Percentiles rank a stretch among this genome's conserved stretches.
phyloP scores from a whole-genome alignment of 257 asterid species.

The Primulina tabacum region DNA sequence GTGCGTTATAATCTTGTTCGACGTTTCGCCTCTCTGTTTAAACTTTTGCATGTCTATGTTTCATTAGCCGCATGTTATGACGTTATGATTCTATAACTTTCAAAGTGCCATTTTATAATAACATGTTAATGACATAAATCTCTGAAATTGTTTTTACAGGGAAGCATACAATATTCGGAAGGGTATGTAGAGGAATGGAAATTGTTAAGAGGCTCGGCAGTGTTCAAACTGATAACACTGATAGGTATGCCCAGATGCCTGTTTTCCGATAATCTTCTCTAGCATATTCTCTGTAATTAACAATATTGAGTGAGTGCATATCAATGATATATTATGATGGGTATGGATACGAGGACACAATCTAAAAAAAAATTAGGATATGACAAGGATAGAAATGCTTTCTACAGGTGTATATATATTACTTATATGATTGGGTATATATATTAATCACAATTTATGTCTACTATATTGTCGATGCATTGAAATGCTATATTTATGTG shows the following conservation, averaged over 20 bases:
- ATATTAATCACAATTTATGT: background rate
- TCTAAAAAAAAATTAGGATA: background rate
- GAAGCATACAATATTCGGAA: slow-evolving; percentile 91
- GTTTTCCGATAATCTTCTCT: background rate
- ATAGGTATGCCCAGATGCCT: slow-evolving; percentile 49
- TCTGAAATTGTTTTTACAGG: slow-evolving; percentile 41
- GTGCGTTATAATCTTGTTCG: background rate
- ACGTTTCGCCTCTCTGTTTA: background rate
- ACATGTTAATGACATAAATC: slow-evolving; percentile 14
- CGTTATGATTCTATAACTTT: background rate
- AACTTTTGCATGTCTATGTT: background rate
- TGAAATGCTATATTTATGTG: background rate
- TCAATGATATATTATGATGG: background rate
- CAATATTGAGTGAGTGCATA: background rate
- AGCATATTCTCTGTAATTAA: background rate
- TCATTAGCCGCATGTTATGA: background rate
- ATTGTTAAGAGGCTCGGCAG: slow-evolving; percentile 93
- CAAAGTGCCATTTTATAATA: slow-evolving; percentile 1
- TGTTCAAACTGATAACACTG: slow-evolving; percentile 95
- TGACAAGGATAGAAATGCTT: background rate
- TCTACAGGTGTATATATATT: background rate
- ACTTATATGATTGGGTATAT: background rate
- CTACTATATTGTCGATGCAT: background rate
- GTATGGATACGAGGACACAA: background rate
- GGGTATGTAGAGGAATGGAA: slow-evolving; percentile 96